Conservation (phyloP, 2,329 filamentous ascomycete genomes). For the Cladosporium sp. region DNA sequence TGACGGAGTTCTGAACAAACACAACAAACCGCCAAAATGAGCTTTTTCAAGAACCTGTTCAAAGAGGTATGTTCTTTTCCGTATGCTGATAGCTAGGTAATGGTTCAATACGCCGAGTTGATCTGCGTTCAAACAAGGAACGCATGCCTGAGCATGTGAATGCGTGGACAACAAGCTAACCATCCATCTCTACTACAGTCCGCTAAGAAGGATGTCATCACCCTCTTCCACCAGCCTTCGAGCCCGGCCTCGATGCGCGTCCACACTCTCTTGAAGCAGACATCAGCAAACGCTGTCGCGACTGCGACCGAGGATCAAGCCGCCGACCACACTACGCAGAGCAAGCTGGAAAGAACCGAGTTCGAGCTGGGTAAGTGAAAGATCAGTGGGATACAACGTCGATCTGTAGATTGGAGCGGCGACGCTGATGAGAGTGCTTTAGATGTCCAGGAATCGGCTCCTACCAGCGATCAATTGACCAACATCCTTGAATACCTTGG, state of each 20-base stretch:
- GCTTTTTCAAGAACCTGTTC: constrained; percentile 44
- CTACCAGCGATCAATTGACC: constrained; percentile 76
- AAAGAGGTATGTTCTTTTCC: constrained; percentile 40
- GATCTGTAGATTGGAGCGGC: not conserved
- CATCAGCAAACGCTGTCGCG: constrained; percentile 63
- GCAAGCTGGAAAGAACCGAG: constrained; percentile 55
- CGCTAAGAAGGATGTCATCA: constrained; percentile 69
- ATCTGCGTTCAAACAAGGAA: too few species aligned
- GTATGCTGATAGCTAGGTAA: too few species aligned
- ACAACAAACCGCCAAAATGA: constrained; percentile 25
- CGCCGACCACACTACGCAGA: constrained; percentile 59
- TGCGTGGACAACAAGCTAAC: not conserved
- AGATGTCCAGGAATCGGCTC: constrained; percentile 72
- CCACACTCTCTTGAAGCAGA: constrained; percentile 73
- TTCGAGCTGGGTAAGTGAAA: constrained; percentile 63
- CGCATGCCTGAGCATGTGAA: not conserved
- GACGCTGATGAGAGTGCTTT: not conserved
- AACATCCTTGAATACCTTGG: constrained; percentile 82
- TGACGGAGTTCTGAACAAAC: not conserved
- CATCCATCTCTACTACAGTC: not conserved
- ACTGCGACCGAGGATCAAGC: constrained; percentile 71
- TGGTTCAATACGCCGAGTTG: too few species aligned
- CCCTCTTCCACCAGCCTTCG: constrained; percentile 86
- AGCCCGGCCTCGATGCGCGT: constrained; percentile 68
- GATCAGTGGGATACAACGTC: not conserved